A percentile compares a stretch with the other conserved stretches of the same genome.
These are phyloP conservation scores for Cryphonectria japonica DNA, from an alignment of 2,329 filamentous ascomycete species.

Conservation along the genomic window DNA sequence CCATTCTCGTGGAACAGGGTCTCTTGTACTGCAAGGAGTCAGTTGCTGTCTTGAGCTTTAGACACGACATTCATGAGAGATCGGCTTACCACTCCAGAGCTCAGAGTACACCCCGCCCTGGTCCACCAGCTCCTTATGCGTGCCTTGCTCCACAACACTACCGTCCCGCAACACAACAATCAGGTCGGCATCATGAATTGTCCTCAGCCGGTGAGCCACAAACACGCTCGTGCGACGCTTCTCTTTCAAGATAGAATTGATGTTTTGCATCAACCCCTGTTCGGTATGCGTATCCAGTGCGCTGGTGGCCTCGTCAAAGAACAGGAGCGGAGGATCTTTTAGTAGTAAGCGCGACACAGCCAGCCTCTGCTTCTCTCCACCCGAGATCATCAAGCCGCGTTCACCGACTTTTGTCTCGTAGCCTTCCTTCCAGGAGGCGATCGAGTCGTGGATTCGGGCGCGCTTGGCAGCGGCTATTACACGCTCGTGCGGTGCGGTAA, in stretches of 20 bases:
- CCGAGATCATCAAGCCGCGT: slow-evolving; percentile 94
- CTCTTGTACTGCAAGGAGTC: slow-evolving; percentile 59
- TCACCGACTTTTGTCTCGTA: slow-evolving; percentile 93
- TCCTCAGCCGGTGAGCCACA: slow-evolving; percentile 87
- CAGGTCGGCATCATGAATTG: slow-evolving; percentile 89
- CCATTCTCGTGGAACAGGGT: slow-evolving; percentile 57
- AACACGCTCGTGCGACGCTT: slow-evolving; percentile 92
- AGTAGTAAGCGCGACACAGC: slow-evolving; percentile 82
- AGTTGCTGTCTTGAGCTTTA: not conserved
- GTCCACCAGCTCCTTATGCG: slow-evolving; percentile 82
- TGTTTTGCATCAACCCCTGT: slow-evolving; percentile 86
- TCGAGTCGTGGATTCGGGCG: slow-evolving; percentile 83
- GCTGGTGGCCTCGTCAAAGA: slow-evolving; percentile 95
- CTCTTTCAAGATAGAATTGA: slow-evolving; percentile 88
- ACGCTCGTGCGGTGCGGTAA: slow-evolving; percentile 73
- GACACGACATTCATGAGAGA: not conserved
- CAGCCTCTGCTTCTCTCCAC: slow-evolving; percentile 89
- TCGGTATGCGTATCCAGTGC: slow-evolving; percentile 94
- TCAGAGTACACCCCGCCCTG: slow-evolving; percentile 80
- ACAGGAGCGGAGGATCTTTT: slow-evolving; percentile 86
- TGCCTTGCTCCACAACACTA: slow-evolving; percentile 84
- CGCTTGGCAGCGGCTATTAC: slow-evolving; percentile 79
- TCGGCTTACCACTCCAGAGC: slow-evolving; percentile 79
- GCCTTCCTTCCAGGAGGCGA: slow-evolving; percentile 79
- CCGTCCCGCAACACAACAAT: slow-evolving; percentile 91